A percentile compares a stretch with the other conserved stretches of the same genome.
Evolutionary conservation across 768 basidiomycete genomes (phyloP).

Genomic region (Mycena belliarum): DNA sequence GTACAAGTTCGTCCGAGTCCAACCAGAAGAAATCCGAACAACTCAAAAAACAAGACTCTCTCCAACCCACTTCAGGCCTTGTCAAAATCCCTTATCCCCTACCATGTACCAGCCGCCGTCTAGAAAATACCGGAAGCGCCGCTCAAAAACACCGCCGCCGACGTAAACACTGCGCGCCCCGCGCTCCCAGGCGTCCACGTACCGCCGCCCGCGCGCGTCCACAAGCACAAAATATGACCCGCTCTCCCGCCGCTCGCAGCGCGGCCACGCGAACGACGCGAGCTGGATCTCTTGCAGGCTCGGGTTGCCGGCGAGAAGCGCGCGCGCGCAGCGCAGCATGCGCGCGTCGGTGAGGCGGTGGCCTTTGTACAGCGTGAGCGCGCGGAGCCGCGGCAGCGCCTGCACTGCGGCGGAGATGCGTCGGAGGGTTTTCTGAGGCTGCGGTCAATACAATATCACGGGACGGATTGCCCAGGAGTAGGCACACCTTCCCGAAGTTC

Average conservation of each 20-base stretch:
- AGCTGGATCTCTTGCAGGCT: not conserved
- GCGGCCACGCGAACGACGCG: not conserved
- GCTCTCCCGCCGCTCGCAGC: not conserved
- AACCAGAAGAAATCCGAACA: no score
- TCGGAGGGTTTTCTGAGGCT: not conserved
- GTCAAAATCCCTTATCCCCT: no score
- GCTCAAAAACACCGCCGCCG: slow-evolving; percentile 7
- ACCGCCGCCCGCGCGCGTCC: not conserved
- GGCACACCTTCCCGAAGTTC: not conserved
- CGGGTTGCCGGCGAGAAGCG: not conserved
- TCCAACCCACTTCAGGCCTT: no score
- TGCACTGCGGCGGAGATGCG: not conserved
- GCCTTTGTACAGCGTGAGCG: slow-evolving; percentile 4
- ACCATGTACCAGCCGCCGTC: no score
- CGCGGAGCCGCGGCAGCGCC: slow-evolving; percentile 6
- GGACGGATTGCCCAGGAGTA: not conserved
- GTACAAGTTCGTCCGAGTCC: no score
- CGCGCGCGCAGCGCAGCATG: slow-evolving; percentile 4
- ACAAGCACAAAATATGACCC: not conserved
- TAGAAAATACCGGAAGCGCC: slow-evolving; percentile 7
- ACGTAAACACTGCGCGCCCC: not conserved
- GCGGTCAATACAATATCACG: not conserved
- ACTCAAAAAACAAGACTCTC: no score
- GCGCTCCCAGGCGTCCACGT: slow-evolving; percentile 8
- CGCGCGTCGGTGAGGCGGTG: not conserved